A percentile compares a stretch with the other conserved stretches of the same genome.
Conservation (phyloP, 2,329 filamentous ascomycete genomes). For the Fusarium newnesense region DNA sequence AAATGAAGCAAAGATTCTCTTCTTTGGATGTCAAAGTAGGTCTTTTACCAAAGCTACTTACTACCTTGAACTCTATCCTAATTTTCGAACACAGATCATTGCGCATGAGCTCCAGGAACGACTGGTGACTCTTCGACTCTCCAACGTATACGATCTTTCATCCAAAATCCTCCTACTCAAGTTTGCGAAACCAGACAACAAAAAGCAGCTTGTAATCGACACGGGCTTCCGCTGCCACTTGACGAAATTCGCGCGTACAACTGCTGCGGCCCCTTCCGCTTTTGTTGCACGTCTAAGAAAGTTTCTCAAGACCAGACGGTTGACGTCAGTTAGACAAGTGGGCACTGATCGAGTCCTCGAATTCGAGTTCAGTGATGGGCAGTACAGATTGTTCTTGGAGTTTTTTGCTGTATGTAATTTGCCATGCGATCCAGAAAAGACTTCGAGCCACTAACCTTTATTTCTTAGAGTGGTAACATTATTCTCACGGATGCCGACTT, state of each 20-base stretch:
- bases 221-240: conserved; percentile 96
- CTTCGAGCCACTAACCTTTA: conserved; percentile 12
- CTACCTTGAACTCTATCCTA: not conserved
- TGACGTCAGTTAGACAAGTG: conserved; percentile 84
- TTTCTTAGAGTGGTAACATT: conserved; percentile 80
- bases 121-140: conserved; percentile 81
- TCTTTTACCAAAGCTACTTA: not conserved
- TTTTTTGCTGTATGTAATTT: conserved; percentile 79
- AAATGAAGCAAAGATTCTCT: conserved; percentile 83
- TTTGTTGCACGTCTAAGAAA: conserved; percentile 91
- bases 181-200: conserved; percentile 88
- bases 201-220: conserved; percentile 91
- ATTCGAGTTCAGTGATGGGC: conserved; percentile 90
- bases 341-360: conserved; percentile 95
- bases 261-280: conserved; percentile 82
- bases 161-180: conserved; percentile 96
- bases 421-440: not conserved
- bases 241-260: conserved; percentile 88
- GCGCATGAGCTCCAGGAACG: conserved; percentile 87
- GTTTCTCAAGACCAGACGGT: conserved; percentile 84
- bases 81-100: conserved; percentile 73
- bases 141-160: conserved; percentile 96
- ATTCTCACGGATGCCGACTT: conserved; percentile 88
- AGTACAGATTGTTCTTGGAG: conserved; percentile 88
- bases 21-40: conserved; percentile 79